Conservation (phyloP, 208 protist genomes). For the Balamuthia mandrillaris region DNA sequence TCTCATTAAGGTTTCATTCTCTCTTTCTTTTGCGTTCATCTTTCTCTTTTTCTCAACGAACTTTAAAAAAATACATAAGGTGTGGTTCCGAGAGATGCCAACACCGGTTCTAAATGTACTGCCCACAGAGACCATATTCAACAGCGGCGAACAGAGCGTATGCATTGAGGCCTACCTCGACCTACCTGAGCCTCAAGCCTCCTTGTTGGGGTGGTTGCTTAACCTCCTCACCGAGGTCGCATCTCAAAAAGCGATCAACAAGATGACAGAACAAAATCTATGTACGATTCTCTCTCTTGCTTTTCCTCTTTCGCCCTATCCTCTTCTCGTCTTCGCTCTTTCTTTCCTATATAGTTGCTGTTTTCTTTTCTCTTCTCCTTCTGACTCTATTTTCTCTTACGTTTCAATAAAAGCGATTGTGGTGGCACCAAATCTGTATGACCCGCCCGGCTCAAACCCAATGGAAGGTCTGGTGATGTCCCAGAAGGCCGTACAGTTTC, state of each 20-base stretch:
- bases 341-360: neutral
- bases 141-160: neutral
- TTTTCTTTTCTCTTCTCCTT: neutral
- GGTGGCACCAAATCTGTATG: conserved; percentile 62
- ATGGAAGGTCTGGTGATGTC: conserved; percentile 66
- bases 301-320: neutral
- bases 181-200: conserved; percentile 41
- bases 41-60: neutral
- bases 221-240: conserved; percentile 49
- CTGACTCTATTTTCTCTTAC: neutral
- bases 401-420: conserved; percentile 48
- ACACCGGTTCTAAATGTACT: conserved; percentile 7
- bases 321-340: no score
- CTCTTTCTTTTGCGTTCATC: neutral
- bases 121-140: conserved; percentile 1
- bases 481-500: conserved; percentile 62
- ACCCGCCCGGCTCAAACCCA: conserved; percentile 50
- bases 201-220: conserved; percentile 53
- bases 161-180: conserved; percentile 25
- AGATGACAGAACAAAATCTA: conserved; percentile 64
- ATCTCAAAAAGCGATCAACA: conserved; percentile 39
- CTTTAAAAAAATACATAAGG: neutral
- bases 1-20: conserved; percentile 9
- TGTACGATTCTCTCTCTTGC: neutral
- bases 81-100: conserved; percentile 20